These are phyloP conservation scores for Brassica juncea DNA, from an alignment of 345 rosid genomes.

Conservation along the genomic window DNA sequence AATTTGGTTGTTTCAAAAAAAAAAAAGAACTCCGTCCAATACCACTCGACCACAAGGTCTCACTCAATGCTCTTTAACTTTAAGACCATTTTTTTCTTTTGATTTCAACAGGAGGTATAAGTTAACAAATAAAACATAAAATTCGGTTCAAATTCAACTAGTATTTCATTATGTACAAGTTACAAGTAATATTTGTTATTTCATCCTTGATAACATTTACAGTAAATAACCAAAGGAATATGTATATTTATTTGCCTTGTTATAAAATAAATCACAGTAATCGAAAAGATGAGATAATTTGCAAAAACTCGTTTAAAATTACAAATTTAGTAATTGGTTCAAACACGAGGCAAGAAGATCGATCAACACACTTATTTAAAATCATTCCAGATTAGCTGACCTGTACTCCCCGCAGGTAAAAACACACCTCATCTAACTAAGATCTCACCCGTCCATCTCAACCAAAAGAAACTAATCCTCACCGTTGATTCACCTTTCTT, in stretches of 20 bases:
- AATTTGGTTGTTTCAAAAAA: too few relatives aligned
- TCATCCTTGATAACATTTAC: too few relatives aligned
- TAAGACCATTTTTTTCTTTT: too few relatives aligned
- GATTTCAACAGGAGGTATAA: too few relatives aligned
- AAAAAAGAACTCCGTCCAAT: too few relatives aligned
- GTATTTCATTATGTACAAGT: too few relatives aligned
- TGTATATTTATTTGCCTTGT: neutral
- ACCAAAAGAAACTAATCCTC: neutral
- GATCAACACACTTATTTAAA: neutral
- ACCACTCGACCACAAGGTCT: too few relatives aligned
- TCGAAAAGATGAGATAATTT: constrained; percentile 28
- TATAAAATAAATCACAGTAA: constrained; percentile 5
- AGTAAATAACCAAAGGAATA: too few relatives aligned
- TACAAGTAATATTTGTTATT: too few relatives aligned
- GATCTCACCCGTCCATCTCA: constrained; percentile 29
- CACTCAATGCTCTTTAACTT: too few relatives aligned
- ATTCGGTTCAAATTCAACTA: too few relatives aligned
- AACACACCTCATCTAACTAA: constrained; percentile 25
- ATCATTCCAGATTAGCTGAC: constrained; percentile 39
- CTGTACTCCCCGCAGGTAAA: constrained; percentile 31
- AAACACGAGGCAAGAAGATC: constrained; percentile 14
- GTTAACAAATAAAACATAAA: too few relatives aligned
- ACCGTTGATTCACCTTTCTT: constrained; percentile 16
- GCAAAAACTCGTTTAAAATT: neutral
- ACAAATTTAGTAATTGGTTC: constrained; percentile 36